Percentiles rank a stretch among this genome's conserved stretches.
phyloP scores from a whole-genome alignment of 805 yeast species.

The Metschnikowia picachoensis region DNA sequence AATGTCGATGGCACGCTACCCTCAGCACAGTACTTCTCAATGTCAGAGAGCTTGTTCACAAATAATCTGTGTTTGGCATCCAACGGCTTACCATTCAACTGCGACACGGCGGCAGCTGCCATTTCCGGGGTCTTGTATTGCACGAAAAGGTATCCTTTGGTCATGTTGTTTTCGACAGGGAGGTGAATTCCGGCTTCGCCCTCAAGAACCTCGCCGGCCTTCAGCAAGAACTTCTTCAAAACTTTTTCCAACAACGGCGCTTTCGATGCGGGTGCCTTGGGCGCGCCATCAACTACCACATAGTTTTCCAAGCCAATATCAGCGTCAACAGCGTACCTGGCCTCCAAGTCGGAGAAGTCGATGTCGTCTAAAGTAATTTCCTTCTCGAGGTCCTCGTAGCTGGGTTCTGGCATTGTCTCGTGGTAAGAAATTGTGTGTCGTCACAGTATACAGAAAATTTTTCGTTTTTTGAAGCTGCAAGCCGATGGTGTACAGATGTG shows the following conservation, averaged over 20 bases:
- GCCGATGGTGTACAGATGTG: slow-evolving; percentile 10
- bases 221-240: slow-evolving; percentile 70
- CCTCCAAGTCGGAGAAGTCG: slow-evolving; percentile 84
- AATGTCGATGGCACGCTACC: slow-evolving; percentile 61
- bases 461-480: slow-evolving; percentile 12
- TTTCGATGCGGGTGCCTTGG: slow-evolving; percentile 88
- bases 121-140: slow-evolving; percentile 65
- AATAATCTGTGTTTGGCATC: slow-evolving; percentile 89
- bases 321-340: slow-evolving; percentile 56
- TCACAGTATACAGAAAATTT: slow-evolving; percentile 6
- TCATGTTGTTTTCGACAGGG: slow-evolving; percentile 75
- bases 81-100: slow-evolving; percentile 82
- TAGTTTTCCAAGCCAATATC: slow-evolving; percentile 66
- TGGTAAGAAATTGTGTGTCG: neutral
- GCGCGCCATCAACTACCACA: slow-evolving; percentile 92
- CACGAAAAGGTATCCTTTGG: slow-evolving; percentile 83
- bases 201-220: slow-evolving; percentile 67
- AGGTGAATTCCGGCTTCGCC: slow-evolving; percentile 67
- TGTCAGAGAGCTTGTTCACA: slow-evolving; percentile 77
- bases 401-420: slow-evolving; percentile 14
- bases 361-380: slow-evolving; percentile 47
- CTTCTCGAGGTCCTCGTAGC: slow-evolving; percentile 33
- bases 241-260: slow-evolving; percentile 82
- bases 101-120: slow-evolving; percentile 76
- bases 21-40: slow-evolving; percentile 70